Evolutionary conservation across 306 rosid genomes (phyloP), one percentile per base, ranked within the genome.

Genomic region (Castanea mollissima): DNA sequence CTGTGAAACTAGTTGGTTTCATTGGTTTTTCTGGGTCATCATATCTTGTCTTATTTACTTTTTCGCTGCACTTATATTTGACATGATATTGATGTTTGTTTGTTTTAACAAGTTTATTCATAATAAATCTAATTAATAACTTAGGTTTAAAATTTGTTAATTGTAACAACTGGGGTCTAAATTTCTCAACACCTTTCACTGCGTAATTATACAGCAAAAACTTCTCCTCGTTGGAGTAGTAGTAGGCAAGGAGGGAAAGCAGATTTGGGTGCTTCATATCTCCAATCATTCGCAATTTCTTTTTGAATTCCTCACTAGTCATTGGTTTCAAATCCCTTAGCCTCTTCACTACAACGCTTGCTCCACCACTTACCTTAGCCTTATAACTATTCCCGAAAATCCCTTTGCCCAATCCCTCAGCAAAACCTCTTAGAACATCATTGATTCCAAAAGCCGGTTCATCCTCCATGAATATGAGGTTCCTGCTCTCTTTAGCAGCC

Each of bases 331-430:
- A 76, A 78, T 94, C 93, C 80, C 90, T 80, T 19, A 91, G 80
- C 87, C 95, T n/a, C 84, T 94, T 94, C 16, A 94, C 97, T 15
- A 94, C 92, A 34, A 91, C 74, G 18, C 78, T 63, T 21, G 85
- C 32, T 79, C 89, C 91, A 41, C 83, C 81, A 74, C 69, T 77
- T 73, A 90, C 78, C 89, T 80, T 89, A 2, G 91, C 99, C 91
- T 90, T 91, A 14, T 90, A 94, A 82, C 91, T 86, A 72, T 88
- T 90, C 52, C 97, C 94, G 70, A 90, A 84, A 2, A 78, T 83
- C 60, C 99, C 97, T 27, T 89, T 88, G 12, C 99, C 97, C 29
- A 94, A 69, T 44, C 88, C 79, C 89, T 88, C 97, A n/a, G 97
- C 97, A 21, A 93, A 90, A 41, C 97, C 97, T 79, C 84, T 90